Evolutionary conservation across 371 early-diverging fungal species (phyloP).

Genomic region (Chytridium lagenaria): DNA sequence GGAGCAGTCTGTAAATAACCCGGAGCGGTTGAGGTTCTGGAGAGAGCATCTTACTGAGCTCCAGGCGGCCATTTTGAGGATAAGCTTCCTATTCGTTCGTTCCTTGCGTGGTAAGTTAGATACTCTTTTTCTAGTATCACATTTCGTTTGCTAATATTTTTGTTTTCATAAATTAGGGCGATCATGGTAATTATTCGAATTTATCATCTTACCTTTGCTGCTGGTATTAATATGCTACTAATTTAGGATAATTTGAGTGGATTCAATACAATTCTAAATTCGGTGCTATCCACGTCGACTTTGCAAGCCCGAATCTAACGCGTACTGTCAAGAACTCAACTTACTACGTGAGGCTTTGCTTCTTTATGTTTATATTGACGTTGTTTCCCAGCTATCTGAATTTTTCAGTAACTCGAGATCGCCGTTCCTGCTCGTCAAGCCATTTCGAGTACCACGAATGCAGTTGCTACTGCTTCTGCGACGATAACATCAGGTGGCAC

Average conservation of each 20-base stretch:
- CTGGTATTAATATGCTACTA: no score
- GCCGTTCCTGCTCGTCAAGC: no score
- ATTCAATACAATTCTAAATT: slow-evolving; percentile 15
- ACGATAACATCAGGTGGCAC: no score
- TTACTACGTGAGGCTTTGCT: slow-evolving; percentile 3
- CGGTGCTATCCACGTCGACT: slow-evolving; percentile 19
- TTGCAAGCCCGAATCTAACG: background rate
- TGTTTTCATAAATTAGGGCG: background rate
- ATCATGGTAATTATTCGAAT: no score
- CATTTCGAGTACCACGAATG: no score
- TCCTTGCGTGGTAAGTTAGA: background rate
- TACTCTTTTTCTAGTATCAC: no score
- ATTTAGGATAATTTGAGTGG: slow-evolving; percentile 23
- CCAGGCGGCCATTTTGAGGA: slow-evolving; percentile 2
- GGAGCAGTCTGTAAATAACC: background rate
- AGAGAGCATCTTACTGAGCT: background rate
- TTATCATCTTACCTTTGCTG: no score
- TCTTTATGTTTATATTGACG: background rate
- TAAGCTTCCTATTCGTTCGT: background rate
- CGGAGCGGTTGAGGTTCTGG: background rate
- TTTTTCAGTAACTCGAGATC: slow-evolving; percentile 6
- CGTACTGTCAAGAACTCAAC: slow-evolving; percentile 26
- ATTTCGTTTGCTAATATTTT: background rate
- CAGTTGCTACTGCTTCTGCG: no score
- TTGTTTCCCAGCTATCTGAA: background rate